phyloP scores from a whole-genome alignment of 805 yeast species.

The Ogataea pini region DNA sequence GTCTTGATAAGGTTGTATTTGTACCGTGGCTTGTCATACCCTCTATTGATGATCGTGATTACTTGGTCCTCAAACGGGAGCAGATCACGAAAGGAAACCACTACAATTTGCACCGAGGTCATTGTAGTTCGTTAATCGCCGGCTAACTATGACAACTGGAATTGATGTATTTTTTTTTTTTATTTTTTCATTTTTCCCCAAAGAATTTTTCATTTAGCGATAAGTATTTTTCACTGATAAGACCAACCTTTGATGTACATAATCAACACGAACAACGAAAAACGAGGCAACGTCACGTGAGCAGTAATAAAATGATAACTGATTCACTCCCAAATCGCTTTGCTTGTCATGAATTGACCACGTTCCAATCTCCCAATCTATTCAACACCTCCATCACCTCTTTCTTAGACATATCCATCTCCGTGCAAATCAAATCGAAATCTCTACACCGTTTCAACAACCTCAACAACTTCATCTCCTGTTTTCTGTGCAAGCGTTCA shows the following conservation, averaged over 20 bases:
- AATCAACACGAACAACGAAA: no score
- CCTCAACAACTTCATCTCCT: slow-evolving; percentile 41
- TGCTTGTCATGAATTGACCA: slow-evolving; percentile 37
- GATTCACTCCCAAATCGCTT: not conserved
- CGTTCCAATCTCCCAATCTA: slow-evolving; percentile 47
- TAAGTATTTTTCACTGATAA: no score
- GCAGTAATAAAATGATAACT: no score
- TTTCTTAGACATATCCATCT: slow-evolving; percentile 53
- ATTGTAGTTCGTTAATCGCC: not conserved
- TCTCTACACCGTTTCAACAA: slow-evolving; percentile 53
- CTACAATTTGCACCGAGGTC: not conserved
- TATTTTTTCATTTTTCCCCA: no score
- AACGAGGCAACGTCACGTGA: no score
- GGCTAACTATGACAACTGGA: no score
- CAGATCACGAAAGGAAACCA: not conserved
- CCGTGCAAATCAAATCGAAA: slow-evolving; percentile 71
- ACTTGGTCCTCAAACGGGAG: slow-evolving; percentile 25
- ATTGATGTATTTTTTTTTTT: no score
- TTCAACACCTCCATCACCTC: slow-evolving; percentile 55
- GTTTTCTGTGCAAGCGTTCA: slow-evolving; percentile 27
- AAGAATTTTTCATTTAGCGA: no score
- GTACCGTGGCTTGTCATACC: slow-evolving; percentile 49
- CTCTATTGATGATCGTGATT: slow-evolving; percentile 44
- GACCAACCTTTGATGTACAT: no score
- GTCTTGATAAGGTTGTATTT: slow-evolving; percentile 44